These are phyloP conservation scores for Claviceps digitariae DNA, from an alignment of 2,329 filamentous ascomycete species.

Conservation along the genomic window DNA sequence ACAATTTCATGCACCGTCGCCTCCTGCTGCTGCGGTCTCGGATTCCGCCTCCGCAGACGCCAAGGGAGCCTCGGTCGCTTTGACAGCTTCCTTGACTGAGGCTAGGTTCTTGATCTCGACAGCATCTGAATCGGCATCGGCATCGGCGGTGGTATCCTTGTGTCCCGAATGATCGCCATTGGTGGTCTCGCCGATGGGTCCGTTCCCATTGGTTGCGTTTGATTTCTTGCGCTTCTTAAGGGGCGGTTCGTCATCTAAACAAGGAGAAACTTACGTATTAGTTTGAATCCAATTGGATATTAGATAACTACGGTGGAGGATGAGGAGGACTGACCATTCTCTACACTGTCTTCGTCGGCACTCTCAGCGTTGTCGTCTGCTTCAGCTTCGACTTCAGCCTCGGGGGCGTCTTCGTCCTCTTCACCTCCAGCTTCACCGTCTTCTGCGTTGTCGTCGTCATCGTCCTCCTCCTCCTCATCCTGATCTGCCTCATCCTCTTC, in stretches of 20 bases:
- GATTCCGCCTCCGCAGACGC: conserved; percentile 14
- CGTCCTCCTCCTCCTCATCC: conserved; percentile 23
- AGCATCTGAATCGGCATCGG: neutral
- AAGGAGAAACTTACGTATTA: neutral
- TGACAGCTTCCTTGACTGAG: conserved; percentile 15
- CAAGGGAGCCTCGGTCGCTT: conserved; percentile 10
- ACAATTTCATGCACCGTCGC: conserved; percentile 14
- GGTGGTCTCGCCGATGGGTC: conserved; percentile 21
- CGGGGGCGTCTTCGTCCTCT: conserved; percentile 10
- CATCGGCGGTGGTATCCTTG: conserved; percentile 19
- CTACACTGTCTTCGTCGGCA: conserved; percentile 18
- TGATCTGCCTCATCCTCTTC: conserved; percentile 28
- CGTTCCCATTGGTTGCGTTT: conserved; percentile 17
- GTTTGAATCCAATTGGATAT: no score
- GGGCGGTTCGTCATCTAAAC: conserved; percentile 27
- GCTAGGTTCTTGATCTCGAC: conserved; percentile 11
- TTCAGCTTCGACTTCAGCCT: conserved; percentile 7
- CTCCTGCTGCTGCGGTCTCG: conserved; percentile 16
- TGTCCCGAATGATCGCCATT: conserved; percentile 15
- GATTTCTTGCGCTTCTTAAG: conserved; percentile 39
- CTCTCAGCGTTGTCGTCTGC: conserved; percentile 7
- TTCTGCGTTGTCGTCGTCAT: conserved; percentile 19
- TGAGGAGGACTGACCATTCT: conserved; percentile 18
- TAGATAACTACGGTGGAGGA: neutral
- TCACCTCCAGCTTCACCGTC: conserved; percentile 15